Conservation (phyloP, 73 alveolate genomes). For the Paramecium octaurelia region DNA sequence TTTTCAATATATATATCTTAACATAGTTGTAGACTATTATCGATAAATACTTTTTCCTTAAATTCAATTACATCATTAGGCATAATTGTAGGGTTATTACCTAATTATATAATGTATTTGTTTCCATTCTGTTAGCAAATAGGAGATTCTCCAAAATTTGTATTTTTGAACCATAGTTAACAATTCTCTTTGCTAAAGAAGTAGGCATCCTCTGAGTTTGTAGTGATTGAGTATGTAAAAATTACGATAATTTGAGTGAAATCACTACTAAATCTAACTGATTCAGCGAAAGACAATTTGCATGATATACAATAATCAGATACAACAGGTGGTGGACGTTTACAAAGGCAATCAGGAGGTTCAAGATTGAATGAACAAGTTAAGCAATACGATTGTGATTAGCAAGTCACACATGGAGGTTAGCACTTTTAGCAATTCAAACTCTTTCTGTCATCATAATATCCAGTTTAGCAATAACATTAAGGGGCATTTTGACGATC, state of each 20-base stretch:
- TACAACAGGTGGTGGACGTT: neutral
- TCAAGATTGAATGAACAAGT: neutral
- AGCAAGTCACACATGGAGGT: neutral
- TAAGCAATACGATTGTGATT: neutral
- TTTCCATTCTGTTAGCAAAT: neutral
- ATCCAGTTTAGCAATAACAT: neutral
- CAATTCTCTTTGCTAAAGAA: neutral
- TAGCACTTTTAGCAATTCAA: neutral
- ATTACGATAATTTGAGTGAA: neutral
- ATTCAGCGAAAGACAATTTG: neutral
- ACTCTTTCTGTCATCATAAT: neutral
- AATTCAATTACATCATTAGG: neutral
- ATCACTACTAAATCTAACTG: neutral
- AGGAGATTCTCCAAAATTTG: neutral
- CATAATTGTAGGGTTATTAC: neutral
- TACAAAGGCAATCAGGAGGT: neutral
- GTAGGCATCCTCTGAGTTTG: neutral
- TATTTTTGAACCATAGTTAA: neutral
- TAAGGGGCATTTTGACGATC: neutral
- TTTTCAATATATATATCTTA: neutral
- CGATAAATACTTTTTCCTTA: neutral
- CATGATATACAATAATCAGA: neutral
- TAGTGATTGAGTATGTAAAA: neutral
- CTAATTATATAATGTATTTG: neutral
- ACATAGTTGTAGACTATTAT: neutral